Evolutionary conservation across 805 yeast genomes (phyloP).

Genomic region (Saturnispora ahearnii): DNA sequence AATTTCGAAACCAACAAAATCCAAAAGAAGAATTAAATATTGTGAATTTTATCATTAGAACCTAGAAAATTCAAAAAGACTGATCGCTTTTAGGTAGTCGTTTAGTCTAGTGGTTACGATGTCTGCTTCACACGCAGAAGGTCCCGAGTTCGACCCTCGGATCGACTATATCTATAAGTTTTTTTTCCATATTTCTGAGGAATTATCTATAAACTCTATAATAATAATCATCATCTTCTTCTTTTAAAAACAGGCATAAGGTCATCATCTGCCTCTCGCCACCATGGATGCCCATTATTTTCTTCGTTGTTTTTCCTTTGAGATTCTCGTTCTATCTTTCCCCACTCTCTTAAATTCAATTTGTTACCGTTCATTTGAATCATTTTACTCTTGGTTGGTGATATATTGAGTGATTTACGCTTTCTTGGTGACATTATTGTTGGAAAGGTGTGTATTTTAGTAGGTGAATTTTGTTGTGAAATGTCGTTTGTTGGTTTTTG

Average conservation of each 20-base stretch:
- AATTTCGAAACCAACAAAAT: too few relatives aligned
- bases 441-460: conserved; percentile 3
- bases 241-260: conserved; percentile 2
- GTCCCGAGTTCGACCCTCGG: conserved; percentile 36
- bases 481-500: neutral
- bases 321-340: conserved; percentile 1
- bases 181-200: conserved; percentile 2
- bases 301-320: neutral
- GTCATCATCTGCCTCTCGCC: conserved; percentile 4
- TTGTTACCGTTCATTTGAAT: conserved; percentile 1
- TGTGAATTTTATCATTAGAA: too few relatives aligned
- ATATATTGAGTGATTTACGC: neutral
- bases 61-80: too few relatives aligned
- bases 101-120: conserved; percentile 35
- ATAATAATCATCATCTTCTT: neutral
- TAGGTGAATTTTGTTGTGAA: conserved; percentile 7
- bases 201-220: neutral
- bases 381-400: neutral
- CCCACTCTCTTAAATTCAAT: conserved; percentile 5
- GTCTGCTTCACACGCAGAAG: conserved; percentile 35
- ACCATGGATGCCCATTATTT: neutral
- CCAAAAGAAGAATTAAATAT: too few relatives aligned
- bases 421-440: neutral
- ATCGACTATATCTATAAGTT: conserved; percentile 23
- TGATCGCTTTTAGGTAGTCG: conserved; percentile 17